Percentiles rank a stretch among this genome's conserved stretches.
phyloP scores from a whole-genome alignment of 257 asterid species.

The Ilex aquifolium region DNA sequence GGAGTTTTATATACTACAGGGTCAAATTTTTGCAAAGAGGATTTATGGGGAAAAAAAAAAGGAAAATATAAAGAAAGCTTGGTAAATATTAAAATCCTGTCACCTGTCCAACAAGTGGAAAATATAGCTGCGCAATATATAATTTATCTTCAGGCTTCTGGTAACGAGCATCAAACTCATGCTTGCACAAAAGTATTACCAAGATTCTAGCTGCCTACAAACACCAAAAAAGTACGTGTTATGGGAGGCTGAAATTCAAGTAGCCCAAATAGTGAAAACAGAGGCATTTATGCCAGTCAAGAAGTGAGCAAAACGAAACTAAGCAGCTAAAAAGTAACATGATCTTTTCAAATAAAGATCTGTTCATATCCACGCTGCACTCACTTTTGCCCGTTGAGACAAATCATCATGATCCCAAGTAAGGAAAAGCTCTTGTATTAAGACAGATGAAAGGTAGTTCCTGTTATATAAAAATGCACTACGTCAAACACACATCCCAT shows the following conservation, averaged over 20 bases:
- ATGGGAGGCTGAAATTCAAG: not conserved
- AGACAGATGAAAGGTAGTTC: conserved; percentile 90
- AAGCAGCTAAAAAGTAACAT: not conserved
- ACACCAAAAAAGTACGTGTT: conserved; percentile 19
- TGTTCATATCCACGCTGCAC: not conserved
- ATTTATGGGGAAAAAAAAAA: no score
- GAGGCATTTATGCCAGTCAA: conserved; percentile 5
- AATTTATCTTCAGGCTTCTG: conserved; percentile 97
- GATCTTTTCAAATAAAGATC: conserved; percentile 7
- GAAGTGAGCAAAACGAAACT: conserved; percentile 12
- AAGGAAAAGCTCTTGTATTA: conserved; percentile 96
- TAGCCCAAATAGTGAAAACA: not conserved
- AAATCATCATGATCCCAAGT: conserved; percentile 99
- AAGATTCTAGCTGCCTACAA: conserved; percentile 85
- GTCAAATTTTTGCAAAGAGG: no score
- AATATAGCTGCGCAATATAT: conserved; percentile 91
- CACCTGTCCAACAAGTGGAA: conserved; percentile 98
- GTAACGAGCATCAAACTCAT: conserved; percentile 92
- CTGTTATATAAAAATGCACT: conserved; percentile 32
- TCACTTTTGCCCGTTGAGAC: conserved; percentile 91
- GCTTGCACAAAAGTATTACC: conserved; percentile 94
- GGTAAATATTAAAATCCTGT: no score
- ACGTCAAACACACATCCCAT: not conserved
- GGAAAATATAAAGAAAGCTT: not conserved
- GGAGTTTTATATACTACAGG: no score